phyloP scores from a whole-genome alignment of 768 basidiomycete species.

The Clitopilus passeckerianus region DNA sequence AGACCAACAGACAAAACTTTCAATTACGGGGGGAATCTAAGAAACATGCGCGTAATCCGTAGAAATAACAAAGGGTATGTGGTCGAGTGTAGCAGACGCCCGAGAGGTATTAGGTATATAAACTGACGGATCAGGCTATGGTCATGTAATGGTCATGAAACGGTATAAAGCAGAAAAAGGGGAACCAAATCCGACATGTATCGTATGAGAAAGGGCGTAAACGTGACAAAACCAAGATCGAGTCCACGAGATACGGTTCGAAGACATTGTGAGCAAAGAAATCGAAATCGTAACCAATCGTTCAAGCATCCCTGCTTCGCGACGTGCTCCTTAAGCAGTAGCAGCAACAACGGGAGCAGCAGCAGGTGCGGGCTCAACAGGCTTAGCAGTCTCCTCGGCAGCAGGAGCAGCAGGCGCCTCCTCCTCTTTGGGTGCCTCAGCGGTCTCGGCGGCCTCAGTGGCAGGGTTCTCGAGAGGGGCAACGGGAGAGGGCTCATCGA shows the following conservation, averaged over 20 bases:
- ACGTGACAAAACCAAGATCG: constrained; percentile 7
- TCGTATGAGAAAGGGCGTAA: constrained; percentile 32
- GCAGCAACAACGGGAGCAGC: constrained; percentile 71
- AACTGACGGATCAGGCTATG: constrained; percentile 54
- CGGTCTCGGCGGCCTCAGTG: constrained; percentile 34
- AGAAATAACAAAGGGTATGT: constrained; percentile 58
- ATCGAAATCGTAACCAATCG: neutral
- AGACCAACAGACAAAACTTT: constrained; percentile 24
- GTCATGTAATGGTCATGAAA: constrained; percentile 46
- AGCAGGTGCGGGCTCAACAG: constrained; percentile 43
- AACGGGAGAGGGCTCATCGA: constrained; percentile 77
- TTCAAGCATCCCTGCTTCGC: neutral
- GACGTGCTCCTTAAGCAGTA: constrained; percentile 53
- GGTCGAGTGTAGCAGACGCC: constrained; percentile 44
- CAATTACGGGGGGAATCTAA: constrained; percentile 58
- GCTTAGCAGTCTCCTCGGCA: constrained; percentile 24
- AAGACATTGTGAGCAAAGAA: constrained; percentile 1
- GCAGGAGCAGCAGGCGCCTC: constrained; percentile 20
- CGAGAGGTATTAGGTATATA: constrained; percentile 60
- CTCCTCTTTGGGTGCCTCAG: constrained; percentile 26
- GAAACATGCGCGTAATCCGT: constrained; percentile 52
- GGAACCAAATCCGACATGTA: constrained; percentile 61
- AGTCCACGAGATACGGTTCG: neutral
- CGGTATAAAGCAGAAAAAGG: constrained; percentile 34
- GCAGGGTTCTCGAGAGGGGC: constrained; percentile 83